phyloP scores from a whole-genome alignment of 2,329 filamentous ascomycete genomes.

The Sporothrix phasma region DNA sequence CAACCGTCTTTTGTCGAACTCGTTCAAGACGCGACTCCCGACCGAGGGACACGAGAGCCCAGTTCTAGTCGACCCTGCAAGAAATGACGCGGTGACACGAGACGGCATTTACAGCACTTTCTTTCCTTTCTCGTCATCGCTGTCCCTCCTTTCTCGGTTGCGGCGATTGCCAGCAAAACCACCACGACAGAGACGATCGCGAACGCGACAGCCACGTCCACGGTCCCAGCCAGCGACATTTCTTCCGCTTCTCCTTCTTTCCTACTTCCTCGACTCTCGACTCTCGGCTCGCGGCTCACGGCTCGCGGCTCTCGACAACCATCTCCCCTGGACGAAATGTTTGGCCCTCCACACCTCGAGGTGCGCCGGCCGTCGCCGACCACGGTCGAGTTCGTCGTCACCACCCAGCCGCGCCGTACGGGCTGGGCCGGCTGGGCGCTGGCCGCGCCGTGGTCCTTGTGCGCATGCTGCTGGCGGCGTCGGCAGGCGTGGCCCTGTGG shows the following conservation, averaged over 20 bases:
- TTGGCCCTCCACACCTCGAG: conserved; percentile 50
- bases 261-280: background rate
- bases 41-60: background rate
- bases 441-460: conserved; percentile 34
- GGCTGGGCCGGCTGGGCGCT: conserved; percentile 28
- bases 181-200: background rate
- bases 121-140: background rate
- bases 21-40: background rate
- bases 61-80: background rate
- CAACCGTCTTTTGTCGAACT: too few relatives aligned
- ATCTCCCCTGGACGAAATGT: conserved; percentile 41
- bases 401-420: conserved; percentile 51
- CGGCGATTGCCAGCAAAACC: background rate
- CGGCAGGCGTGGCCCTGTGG: conserved; percentile 41
- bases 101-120: background rate
- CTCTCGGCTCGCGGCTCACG: too few relatives aligned
- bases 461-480: conserved; percentile 32
- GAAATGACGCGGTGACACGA: conserved; percentile 11
- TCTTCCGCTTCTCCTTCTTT: background rate
- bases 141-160: background rate
- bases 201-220: background rate
- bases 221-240: background rate
- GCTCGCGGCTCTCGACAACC: too few relatives aligned
- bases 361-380: conserved; percentile 68
- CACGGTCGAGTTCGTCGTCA: conserved; percentile 86